Base-by-base conservation (phyloP, 495 filamentous ascomycete species). In the Penicillium crystallinum region DNA sequence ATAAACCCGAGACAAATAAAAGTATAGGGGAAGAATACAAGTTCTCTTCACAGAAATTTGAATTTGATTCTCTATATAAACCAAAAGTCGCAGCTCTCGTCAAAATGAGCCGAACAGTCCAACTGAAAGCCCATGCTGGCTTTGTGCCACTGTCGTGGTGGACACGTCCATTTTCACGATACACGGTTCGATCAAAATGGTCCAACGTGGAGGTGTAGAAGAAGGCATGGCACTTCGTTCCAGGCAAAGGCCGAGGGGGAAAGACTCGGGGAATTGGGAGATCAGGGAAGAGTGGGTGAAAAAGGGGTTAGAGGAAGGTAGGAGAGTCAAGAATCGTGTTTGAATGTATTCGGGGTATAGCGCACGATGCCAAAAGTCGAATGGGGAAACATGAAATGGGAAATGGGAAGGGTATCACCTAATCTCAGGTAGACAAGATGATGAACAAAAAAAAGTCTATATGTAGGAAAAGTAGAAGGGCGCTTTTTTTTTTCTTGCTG, bases 301-400 rank as follows among this genome's bases (percentile, higher is more conserved):
- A 29, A 49, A 40, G 15, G 34, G n/a, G 15, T n/a, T 4, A 41
- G 3, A 11, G 17, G 19, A 9, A n/a, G 1, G n/a, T 27, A 6
- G 7, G 17, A 30, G 37, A 49, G 18, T 18, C 12, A 30, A 25
- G 11, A 36, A 36, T 27, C 22, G 21, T 27, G 31, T 18, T 50
- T 17, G 27, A 33, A 50, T 50, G 19, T 42, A 35, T 42, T 41
- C 37, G 29, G 48, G 48, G 48, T 50, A 50, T 50, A 50, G 21
- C 48, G 48, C 48, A 41, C 23, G 39, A 40, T 39, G 47, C 37
- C 17, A 41, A 39, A 33, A 50, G 12, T 33, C n/a, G 25, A 41
- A 31, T 31, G 29, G 11, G 29, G 8, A 34, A 22, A 21, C n/a
- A 21, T 2, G 25, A 14, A 33, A 22, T 22, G 43, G 12, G 14